Percentiles rank a stretch among this genome's conserved stretches.
phyloP scores from a whole-genome alignment of 495 filamentous ascomycete genomes.

The Extremus antarcticus region DNA sequence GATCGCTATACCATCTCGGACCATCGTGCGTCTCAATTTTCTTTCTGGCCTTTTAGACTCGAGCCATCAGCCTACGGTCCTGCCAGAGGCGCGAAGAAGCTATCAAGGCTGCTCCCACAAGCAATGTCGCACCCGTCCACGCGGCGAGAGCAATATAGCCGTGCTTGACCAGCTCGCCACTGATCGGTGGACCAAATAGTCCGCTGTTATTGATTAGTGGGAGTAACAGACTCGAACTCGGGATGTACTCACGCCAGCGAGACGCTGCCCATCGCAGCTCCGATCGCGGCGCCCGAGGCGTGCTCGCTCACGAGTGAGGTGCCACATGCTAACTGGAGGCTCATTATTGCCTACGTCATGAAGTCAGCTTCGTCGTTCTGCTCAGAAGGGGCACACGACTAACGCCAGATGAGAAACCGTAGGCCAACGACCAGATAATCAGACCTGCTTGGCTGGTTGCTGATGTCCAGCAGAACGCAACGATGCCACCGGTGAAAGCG shows the following conservation, averaged over 20 bases:
- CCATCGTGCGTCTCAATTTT: not conserved
- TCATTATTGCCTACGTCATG: conserved; percentile 9
- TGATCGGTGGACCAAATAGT: conserved; percentile 12
- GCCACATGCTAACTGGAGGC: conserved; percentile 13
- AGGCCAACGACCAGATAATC: conserved; percentile 29
- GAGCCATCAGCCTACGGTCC: not conserved
- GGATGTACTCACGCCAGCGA: not conserved
- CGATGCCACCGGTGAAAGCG: conserved; percentile 29
- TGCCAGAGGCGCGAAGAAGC: conserved; percentile 1
- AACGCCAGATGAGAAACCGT: conserved; percentile 34
- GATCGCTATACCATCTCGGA: not conserved
- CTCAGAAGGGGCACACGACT: not conserved
- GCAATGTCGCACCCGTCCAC: not conserved
- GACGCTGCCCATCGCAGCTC: not conserved
- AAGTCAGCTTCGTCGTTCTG: not conserved
- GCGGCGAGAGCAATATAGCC: conserved; percentile 10
- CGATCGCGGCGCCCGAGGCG: conserved; percentile 7
- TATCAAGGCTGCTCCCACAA: conserved; percentile 9
- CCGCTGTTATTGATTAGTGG: not conserved
- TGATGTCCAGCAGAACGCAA: conserved; percentile 35
- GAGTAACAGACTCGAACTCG: not conserved
- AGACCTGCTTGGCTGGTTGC: conserved; percentile 31
- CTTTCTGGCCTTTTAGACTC: not conserved
- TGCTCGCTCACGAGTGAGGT: conserved; percentile 1
- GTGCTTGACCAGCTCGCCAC: conserved; percentile 12